Conservation (phyloP, 768 basidiomycete genomes). For the Amanita brunnescens region DNA sequence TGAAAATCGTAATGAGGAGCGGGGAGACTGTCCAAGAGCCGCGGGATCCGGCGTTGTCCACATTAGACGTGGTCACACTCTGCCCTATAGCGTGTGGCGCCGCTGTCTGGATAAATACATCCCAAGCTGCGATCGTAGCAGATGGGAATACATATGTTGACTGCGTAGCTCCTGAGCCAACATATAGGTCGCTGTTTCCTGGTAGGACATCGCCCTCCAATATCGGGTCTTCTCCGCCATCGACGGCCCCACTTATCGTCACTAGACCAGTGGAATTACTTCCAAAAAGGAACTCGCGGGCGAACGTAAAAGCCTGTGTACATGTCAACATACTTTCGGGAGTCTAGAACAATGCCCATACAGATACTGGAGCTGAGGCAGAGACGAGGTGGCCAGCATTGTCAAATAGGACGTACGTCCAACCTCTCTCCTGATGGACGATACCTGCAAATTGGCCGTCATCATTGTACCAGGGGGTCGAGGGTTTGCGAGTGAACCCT, state of each 20-base stretch:
- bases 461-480: slow-evolving; percentile 61
- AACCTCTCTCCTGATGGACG: slow-evolving; percentile 66
- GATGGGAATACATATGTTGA: slow-evolving; percentile 49
- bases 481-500: slow-evolving; percentile 62
- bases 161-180: slow-evolving; percentile 39
- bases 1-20: not conserved
- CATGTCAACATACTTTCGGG: not conserved
- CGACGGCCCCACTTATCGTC: slow-evolving; percentile 23
- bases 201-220: slow-evolving; percentile 40
- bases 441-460: slow-evolving; percentile 53
- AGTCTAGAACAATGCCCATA: slow-evolving; percentile 16
- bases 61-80: not conserved
- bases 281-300: slow-evolving; percentile 62
- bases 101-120: slow-evolving; percentile 35
- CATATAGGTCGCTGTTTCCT: slow-evolving; percentile 48
- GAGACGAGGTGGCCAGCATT: slow-evolving; percentile 36
- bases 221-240: slow-evolving; percentile 41
- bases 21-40: not conserved
- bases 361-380: slow-evolving; percentile 24
- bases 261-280: slow-evolving; percentile 53
- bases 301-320: slow-evolving; percentile 48
- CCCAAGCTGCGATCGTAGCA: slow-evolving; percentile 50
- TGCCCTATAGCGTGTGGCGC: slow-evolving; percentile 6
- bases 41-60: not conserved
- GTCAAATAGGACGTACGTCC: slow-evolving; percentile 42